Evolutionary conservation across 2,329 filamentous ascomycete genomes (phyloP).

Genomic region (Ophioceras dolichostomum): DNA sequence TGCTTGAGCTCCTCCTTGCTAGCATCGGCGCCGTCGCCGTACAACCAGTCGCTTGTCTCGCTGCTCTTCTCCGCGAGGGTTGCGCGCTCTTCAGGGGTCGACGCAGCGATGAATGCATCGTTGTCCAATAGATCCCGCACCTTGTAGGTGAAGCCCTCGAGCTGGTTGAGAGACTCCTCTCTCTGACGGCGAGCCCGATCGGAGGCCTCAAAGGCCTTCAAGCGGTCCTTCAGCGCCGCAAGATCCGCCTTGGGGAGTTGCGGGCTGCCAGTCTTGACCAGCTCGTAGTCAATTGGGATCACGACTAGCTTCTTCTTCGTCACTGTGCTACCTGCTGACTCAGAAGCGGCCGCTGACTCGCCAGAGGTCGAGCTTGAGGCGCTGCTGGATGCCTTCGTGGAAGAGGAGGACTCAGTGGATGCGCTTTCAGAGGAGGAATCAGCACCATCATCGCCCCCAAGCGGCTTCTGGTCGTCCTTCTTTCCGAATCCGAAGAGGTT

Average conservation of each 20-base stretch:
- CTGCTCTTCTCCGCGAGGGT: constrained; percentile 56
- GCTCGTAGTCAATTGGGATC: constrained; percentile 36
- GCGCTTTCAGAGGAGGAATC: constrained; percentile 20
- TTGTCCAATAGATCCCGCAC: constrained; percentile 72
- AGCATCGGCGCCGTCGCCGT: constrained; percentile 71
- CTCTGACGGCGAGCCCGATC: constrained; percentile 65
- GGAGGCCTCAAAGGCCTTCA: constrained; percentile 75
- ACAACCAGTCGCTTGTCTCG: constrained; percentile 77
- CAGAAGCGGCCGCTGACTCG: constrained; percentile 33
- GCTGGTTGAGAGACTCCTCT: constrained; percentile 80
- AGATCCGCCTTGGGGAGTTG: constrained; percentile 35
- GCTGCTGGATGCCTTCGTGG: constrained; percentile 5
- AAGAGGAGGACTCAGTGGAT: constrained; percentile 19
- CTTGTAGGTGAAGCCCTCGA: constrained; percentile 90
- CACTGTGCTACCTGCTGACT: constrained; percentile 36
- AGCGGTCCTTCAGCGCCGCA: constrained; percentile 49
- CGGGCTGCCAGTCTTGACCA: constrained; percentile 38
- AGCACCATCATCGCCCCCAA: constrained; percentile 46
- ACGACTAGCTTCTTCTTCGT: constrained; percentile 46
- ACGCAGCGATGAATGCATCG: constrained; percentile 58
- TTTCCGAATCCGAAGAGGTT: constrained; percentile 90
- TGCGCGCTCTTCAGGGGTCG: constrained; percentile 55
- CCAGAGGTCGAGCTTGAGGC: constrained; percentile 12
- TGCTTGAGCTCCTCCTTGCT: constrained; percentile 61
- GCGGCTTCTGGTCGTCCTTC: constrained; percentile 70